Evolutionary conservation across 495 filamentous ascomycete species (phyloP).

Genomic region (Aspergillus cristatus): DNA sequence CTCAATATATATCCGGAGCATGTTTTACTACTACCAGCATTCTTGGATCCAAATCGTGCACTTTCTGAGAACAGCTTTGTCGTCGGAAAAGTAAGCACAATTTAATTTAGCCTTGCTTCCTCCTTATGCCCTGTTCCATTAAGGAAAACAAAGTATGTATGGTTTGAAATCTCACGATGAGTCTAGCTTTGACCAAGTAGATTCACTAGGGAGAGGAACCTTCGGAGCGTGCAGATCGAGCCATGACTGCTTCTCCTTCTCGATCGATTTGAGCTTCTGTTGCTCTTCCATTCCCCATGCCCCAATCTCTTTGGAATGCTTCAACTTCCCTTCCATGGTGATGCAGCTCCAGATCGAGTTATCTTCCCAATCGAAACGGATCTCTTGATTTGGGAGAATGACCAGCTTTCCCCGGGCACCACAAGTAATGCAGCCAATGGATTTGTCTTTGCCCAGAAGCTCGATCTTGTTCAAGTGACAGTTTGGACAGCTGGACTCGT

Average conservation of each 20-base stretch:
- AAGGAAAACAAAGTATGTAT: too few relatives aligned
- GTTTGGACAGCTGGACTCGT: neutral
- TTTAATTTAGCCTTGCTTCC: too few relatives aligned
- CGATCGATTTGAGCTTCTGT: neutral
- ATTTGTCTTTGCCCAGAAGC: neutral
- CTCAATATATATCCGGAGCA: too few relatives aligned
- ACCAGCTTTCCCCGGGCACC: neutral
- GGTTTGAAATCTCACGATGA: too few relatives aligned
- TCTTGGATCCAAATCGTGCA: too few relatives aligned
- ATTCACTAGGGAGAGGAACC: neutral
- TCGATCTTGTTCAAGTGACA: slow-evolving; percentile 1
- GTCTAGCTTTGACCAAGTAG: neutral
- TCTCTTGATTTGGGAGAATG: neutral
- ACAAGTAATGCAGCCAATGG: slow-evolving; percentile 1
- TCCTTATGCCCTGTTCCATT: too few relatives aligned
- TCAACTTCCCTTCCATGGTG: slow-evolving; percentile 1
- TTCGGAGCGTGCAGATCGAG: neutral
- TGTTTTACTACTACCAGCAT: too few relatives aligned
- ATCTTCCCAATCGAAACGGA: neutral
- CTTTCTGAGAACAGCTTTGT: too few relatives aligned
- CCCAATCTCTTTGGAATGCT: neutral
- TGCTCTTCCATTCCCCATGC: neutral
- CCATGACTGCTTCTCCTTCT: neutral
- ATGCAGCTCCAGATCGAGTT: neutral
- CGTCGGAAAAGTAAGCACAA: too few relatives aligned